Percentiles rank a stretch among this genome's conserved stretches.
phyloP scores from a whole-genome alignment of 2,329 filamentous ascomycete species.

The Pezicula carpinea region DNA sequence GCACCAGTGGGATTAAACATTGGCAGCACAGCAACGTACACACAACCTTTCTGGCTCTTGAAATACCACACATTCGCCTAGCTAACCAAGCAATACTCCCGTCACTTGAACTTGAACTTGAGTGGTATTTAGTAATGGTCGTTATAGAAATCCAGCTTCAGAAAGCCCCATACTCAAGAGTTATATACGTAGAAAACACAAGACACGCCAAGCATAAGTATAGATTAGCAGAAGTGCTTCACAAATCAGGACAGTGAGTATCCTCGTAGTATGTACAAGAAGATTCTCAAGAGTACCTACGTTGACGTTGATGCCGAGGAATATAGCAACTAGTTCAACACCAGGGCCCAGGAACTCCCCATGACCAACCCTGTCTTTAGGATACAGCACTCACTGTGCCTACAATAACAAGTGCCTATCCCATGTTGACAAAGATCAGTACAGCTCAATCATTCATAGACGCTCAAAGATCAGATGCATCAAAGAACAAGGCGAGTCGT shows the following conservation, averaged over 20 bases:
- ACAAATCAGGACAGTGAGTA: not conserved
- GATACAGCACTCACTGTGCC: no score
- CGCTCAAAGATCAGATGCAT: no score
- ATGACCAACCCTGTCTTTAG: no score
- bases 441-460: no score
- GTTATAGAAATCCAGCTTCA: not conserved
- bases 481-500: no score
- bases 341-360: no score
- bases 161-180: not conserved
- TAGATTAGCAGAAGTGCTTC: not conserved
- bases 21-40: conserved; percentile 13
- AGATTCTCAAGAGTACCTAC: no score
- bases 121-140: not conserved
- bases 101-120: conserved; percentile 24
- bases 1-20: not conserved
- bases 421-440: no score
- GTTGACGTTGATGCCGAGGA: no score
- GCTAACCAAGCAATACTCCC: conserved; percentile 37
- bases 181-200: not conserved
- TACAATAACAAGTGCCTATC: no score
- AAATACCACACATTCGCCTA: conserved; percentile 45
- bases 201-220: not conserved
- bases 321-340: no score
- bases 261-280: no score
- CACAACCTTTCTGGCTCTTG: conserved; percentile 48